Evolutionary conservation across 2,329 filamentous ascomycete species (phyloP), one percentile per base, ranked within the genome.

Genomic region (Aureobasidium mangrovei): DNA sequence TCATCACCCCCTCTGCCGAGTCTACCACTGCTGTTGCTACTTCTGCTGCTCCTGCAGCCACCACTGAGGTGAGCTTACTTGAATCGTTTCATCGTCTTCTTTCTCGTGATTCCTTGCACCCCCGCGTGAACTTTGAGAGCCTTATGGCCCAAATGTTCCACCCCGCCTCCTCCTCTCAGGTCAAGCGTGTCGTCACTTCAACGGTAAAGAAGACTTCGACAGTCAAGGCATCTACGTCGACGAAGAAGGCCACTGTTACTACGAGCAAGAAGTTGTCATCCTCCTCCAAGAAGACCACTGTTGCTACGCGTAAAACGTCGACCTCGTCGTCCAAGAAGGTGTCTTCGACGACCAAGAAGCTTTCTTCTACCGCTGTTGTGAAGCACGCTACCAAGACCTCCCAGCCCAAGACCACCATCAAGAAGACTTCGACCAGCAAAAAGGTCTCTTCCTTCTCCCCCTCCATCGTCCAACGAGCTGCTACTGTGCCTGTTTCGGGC

Each of bases 121-220:
- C 36, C 3, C 42, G 42, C 29, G 52, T 41, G 29, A 54, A 47
- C 43, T 54, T 47, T 31, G 43, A 44, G 27, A 46, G 52, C 43
- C 42, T 47, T 7, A 47, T 54, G 42, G 52, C 45, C 26, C 31
- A 36, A 24, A 54, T 54, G 51, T 54, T 54, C 51, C 51, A 28
- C 41, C 51, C 47, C 9, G 29, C 36, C 48, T 42, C 39, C 29
- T 54, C 53, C 38, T 54, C 42, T 28, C 42, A 40, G 32, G 28
- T 41, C 52, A 54, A 54, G 42, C 39, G 62, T 51, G 41, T 60
- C 18, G 18, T 18, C 33, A 55, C 58, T 41, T 54, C 58, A 4
- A 53, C 39, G 31, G 32, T 53, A 31, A 44, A 44, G 40, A 29
- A 9, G 40, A 53, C 49, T 45, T 32, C 44, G 38, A 42, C 53